Percentiles rank a stretch among this genome's conserved stretches.
These are phyloP conservation scores for Pichia sp. DNA, from an alignment of 1,139 yeast species.

Conservation along the genomic window DNA sequence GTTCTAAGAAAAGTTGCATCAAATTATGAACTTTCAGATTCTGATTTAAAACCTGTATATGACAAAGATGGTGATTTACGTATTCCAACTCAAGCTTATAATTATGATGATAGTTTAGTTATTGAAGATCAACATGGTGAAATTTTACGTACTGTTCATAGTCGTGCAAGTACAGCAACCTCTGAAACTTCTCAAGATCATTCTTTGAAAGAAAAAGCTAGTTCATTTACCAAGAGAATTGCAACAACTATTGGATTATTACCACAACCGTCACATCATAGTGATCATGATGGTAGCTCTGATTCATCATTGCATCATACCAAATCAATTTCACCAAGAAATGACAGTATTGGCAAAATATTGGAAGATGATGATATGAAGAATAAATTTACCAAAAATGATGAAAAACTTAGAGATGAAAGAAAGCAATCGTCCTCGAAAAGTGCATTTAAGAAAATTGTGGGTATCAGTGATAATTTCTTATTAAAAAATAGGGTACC, in stretches of 20 bases:
- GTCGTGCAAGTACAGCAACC: constrained; percentile 10
- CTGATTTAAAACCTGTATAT: constrained; percentile 21
- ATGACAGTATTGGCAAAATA: not conserved
- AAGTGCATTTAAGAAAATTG: constrained; percentile 10
- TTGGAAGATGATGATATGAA: not conserved
- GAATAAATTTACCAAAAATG: not conserved
- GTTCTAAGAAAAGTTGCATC: constrained; percentile 14
- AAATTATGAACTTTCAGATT: constrained; percentile 18
- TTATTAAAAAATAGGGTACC: constrained; percentile 12
- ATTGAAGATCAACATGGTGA: constrained; percentile 85
- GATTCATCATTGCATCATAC: too few relatives aligned
- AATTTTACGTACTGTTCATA: constrained; percentile 36
- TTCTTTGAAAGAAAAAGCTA: constrained; percentile 9
- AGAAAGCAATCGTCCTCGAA: not conserved
- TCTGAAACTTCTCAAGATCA: constrained; percentile 1
- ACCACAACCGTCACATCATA: constrained; percentile 1
- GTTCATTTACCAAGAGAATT: constrained; percentile 9
- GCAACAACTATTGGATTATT: constrained; percentile 10
- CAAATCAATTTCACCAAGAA: not conserved
- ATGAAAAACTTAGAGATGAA: not conserved
- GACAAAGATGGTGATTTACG: constrained; percentile 27
- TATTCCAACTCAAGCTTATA: constrained; percentile 49
- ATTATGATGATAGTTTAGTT: constrained; percentile 63
- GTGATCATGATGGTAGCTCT: not conserved
- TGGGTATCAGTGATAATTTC: constrained; percentile 13